Percentiles rank a stretch among this genome's conserved stretches.
These are phyloP conservation scores for Alternaria viburni DNA, from an alignment of 2,329 filamentous ascomycete species.

Conservation along the genomic window DNA sequence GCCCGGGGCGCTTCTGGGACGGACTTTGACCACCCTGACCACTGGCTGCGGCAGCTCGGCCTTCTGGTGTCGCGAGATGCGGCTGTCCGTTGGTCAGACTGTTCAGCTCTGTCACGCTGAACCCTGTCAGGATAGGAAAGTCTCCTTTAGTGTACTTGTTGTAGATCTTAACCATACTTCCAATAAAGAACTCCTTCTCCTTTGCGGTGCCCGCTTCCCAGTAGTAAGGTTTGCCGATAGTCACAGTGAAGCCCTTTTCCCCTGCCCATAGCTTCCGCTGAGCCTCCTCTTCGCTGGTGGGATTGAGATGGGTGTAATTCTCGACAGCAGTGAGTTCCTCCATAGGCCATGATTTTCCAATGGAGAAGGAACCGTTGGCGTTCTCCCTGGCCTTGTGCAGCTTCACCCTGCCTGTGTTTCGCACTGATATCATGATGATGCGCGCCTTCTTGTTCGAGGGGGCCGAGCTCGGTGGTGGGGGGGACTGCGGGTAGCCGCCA, in stretches of 20 bases:
- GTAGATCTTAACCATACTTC: constrained; percentile 94
- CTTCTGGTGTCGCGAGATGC: constrained; percentile 38
- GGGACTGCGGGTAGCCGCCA: constrained; percentile 78
- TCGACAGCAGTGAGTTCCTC: constrained; percentile 87
- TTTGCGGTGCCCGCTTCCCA: constrained; percentile 94
- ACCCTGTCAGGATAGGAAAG: constrained; percentile 78
- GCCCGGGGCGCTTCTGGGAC: constrained; percentile 17
- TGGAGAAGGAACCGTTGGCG: constrained; percentile 89
- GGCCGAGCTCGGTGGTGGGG: constrained; percentile 79
- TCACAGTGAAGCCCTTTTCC: constrained; percentile 84
- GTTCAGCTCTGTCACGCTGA: constrained; percentile 79
- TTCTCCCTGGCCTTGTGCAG: constrained; percentile 99
- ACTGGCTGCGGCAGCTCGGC: constrained; percentile 21
- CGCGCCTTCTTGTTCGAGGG: constrained; percentile 82
- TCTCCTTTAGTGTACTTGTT: constrained; percentile 82
- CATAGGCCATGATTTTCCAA: constrained; percentile 97
- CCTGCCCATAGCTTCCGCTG: constrained; percentile 77
- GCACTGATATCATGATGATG: constrained; percentile 90
- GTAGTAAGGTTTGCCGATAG: constrained; percentile 92
- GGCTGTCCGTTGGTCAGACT: constrained; percentile 67
- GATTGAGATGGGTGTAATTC: constrained; percentile 72
- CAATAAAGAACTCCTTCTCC: constrained; percentile 99
- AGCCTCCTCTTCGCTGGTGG: constrained; percentile 64
- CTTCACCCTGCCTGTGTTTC: constrained; percentile 88
- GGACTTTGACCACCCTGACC: constrained; percentile 16